Conservation (phyloP, 345 rosid species). For the Gossypium bickii region DNA sequence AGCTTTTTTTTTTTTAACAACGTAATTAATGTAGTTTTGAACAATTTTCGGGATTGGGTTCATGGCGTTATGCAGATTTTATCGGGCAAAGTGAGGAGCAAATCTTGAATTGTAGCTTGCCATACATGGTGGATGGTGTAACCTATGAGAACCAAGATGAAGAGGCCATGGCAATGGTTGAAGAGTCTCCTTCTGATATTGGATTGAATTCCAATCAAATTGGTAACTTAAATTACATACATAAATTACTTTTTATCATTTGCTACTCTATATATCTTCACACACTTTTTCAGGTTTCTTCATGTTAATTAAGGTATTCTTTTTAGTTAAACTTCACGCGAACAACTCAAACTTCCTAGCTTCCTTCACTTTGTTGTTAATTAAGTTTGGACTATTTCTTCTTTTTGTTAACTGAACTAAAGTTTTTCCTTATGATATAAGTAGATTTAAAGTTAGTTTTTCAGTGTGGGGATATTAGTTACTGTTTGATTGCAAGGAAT, state of each 20-base stretch:
- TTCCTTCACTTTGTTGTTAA: neutral
- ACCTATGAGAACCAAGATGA: conserved; percentile 54
- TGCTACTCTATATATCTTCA: neutral
- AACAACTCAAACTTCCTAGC: neutral
- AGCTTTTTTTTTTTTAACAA: neutral
- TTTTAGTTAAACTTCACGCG: neutral
- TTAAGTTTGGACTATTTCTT: too few species aligned
- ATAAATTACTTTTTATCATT: neutral
- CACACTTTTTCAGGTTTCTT: neutral
- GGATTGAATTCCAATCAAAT: conserved; percentile 21
- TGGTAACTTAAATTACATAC: conserved; percentile 24
- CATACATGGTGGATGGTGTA: conserved; percentile 50
- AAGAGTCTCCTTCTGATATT: conserved; percentile 43
- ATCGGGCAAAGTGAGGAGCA: conserved; percentile 44
- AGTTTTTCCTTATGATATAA: neutral
- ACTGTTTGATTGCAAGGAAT: neutral
- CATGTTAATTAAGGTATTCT: neutral
- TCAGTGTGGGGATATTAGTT: too few species aligned
- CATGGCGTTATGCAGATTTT: neutral
- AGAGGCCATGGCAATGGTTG: conserved; percentile 52
- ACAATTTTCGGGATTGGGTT: neutral
- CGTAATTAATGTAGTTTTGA: neutral
- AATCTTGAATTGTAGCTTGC: conserved; percentile 42
- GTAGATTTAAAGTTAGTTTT: neutral
- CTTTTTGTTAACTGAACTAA: neutral